phyloP scores from a whole-genome alignment of 495 filamentous ascomycete genomes.

The Hyaloscypha bicolor region DNA sequence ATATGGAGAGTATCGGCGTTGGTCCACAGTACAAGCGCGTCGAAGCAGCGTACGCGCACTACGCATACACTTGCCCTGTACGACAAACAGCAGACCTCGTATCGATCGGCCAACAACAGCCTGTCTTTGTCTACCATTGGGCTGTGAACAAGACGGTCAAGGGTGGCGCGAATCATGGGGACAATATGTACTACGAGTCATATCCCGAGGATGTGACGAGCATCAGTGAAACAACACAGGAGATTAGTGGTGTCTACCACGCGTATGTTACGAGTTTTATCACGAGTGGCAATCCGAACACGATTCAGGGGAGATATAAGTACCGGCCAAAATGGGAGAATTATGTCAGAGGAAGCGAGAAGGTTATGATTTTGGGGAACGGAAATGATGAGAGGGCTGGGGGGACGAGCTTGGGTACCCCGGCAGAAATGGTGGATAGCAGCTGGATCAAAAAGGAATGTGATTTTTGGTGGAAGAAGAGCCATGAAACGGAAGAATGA shows the following conservation, averaged over 20 bases:
- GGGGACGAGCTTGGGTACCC: constrained; percentile 24
- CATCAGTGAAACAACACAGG: constrained; percentile 46
- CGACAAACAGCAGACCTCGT: constrained; percentile 59
- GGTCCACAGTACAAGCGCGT: constrained; percentile 61
- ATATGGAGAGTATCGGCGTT: constrained; percentile 37
- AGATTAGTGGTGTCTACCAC: constrained; percentile 54
- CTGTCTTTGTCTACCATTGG: constrained; percentile 61
- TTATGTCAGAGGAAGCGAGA: constrained; percentile 3
- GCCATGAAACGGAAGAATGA: constrained; percentile 9
- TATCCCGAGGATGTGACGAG: constrained; percentile 48
- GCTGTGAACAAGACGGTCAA: constrained; percentile 50
- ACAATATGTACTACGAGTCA: constrained; percentile 59
- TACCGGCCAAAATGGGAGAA: constrained; percentile 18
- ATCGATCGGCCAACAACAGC: constrained; percentile 38
- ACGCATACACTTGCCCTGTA: constrained; percentile 67
- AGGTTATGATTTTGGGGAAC: constrained; percentile 59
- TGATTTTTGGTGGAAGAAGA: constrained; percentile 27
- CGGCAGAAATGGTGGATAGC: constrained; percentile 19
- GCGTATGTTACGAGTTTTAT: constrained; percentile 59
- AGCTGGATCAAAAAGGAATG: constrained; percentile 22
- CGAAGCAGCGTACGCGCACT: constrained; percentile 64
- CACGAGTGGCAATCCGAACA: constrained; percentile 51
- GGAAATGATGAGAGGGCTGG: constrained; percentile 63
- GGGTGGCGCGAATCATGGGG: constrained; percentile 61
- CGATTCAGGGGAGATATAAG: constrained; percentile 23